phyloP scores from a whole-genome alignment of 345 rosid species.

The Arabis alpina region DNA sequence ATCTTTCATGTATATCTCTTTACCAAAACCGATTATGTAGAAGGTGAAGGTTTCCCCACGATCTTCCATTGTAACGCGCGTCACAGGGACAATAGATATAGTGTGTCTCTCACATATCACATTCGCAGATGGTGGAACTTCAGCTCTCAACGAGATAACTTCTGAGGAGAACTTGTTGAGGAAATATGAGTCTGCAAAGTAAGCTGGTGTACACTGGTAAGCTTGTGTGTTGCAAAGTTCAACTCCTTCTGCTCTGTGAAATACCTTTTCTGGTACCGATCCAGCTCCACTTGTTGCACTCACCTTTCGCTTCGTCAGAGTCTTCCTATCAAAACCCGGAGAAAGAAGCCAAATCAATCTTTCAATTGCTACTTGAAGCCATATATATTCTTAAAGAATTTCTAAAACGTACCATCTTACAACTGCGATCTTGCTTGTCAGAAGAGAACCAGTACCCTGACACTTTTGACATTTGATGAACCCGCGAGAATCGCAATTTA shows the following conservation, averaged over 20 bases:
- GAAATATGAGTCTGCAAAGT: conserved; percentile 88
- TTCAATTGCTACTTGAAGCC: background rate
- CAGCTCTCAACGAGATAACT: conserved; percentile 75
- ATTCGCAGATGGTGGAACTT: conserved; percentile 68
- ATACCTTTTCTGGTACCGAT: conserved; percentile 91
- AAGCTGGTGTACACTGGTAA: conserved; percentile 83
- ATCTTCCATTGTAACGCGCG: conserved; percentile 82
- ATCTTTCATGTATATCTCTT: conserved; percentile 89
- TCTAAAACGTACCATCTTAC: conserved; percentile 64
- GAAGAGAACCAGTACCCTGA: conserved; percentile 67
- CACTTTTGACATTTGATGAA: conserved; percentile 74
- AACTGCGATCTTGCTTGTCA: conserved; percentile 63
- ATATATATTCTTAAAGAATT: background rate
- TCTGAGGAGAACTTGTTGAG: conserved; percentile 90
- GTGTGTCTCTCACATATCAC: conserved; percentile 89
- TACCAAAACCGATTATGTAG: conserved; percentile 80
- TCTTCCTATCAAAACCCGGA: conserved; percentile 60
- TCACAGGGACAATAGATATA: conserved; percentile 88
- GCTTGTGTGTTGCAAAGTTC: conserved; percentile 96
- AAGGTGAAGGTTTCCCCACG: conserved; percentile 76
- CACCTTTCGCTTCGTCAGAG: conserved; percentile 76
- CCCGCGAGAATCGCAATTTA: conserved; percentile 84
- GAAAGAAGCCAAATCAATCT: background rate
- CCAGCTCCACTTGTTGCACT: conserved; percentile 91
- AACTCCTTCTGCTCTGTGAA: conserved; percentile 88